Evolutionary conservation across 2,329 filamentous ascomycete species (phyloP).

Genomic region (Tolypocladium inflatum): DNA sequence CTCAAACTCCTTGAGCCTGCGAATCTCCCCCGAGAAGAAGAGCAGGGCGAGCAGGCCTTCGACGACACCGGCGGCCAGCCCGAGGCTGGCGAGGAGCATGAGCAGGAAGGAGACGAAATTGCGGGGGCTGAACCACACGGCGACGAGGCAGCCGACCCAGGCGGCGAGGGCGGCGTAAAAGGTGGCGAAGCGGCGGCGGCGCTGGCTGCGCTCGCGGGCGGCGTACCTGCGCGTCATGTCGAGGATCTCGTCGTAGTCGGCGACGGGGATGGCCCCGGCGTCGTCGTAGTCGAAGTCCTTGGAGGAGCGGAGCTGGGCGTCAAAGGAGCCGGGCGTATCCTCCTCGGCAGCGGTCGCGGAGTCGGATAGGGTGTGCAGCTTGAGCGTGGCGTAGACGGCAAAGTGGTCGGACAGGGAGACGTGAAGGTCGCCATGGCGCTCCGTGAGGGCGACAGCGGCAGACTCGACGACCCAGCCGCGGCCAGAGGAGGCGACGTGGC

Average conservation of each 20-base stretch:
- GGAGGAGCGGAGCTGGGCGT: constrained; percentile 21
- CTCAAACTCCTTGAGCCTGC: constrained; percentile 80
- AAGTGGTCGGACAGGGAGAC: constrained; percentile 95
- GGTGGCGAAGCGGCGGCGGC: constrained; percentile 61
- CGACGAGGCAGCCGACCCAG: constrained; percentile 66
- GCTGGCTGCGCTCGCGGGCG: constrained; percentile 61
- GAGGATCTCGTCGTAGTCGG: constrained; percentile 57
- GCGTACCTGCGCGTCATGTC: constrained; percentile 59
- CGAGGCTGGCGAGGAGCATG: constrained; percentile 69
- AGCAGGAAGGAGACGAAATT: constrained; percentile 75
- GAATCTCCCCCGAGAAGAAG: constrained; percentile 77
- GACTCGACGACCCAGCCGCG: constrained; percentile 58
- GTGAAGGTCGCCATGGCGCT: constrained; percentile 68
- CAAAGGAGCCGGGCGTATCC: constrained; percentile 13
- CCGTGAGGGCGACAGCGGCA: constrained; percentile 68
- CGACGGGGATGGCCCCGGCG: constrained; percentile 10
- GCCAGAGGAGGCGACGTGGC: constrained; percentile 21
- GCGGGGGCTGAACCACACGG: constrained; percentile 74
- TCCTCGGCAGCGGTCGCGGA: constrained; percentile 7
- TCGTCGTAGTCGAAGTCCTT: constrained; percentile 7
- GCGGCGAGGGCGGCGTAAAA: constrained; percentile 60
- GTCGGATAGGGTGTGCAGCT: constrained; percentile 29
- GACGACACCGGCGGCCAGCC: constrained; percentile 64
- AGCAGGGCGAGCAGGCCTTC: constrained; percentile 80
- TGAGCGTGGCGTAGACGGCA: constrained; percentile 73